phyloP scores from a whole-genome alignment of 148 eudicot genomes.

The Diospyros kaki region DNA sequence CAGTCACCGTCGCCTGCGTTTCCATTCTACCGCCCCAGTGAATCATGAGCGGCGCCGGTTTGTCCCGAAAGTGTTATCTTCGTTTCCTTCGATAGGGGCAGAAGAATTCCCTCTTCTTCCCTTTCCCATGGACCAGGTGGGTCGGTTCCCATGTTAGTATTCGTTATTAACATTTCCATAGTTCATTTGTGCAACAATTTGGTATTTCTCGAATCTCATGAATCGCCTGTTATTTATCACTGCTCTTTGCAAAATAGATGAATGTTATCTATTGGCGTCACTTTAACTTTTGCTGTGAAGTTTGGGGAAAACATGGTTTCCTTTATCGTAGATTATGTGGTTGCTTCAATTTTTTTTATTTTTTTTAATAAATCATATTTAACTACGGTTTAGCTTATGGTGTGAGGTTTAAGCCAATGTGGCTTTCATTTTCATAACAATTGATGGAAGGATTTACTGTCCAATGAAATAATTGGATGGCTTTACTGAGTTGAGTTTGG shows the following conservation, averaged over 20 bases:
- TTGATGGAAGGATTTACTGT: too few relatives aligned
- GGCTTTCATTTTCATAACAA: too few relatives aligned
- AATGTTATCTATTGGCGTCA: background rate
- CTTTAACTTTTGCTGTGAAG: too few relatives aligned
- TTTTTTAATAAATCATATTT: too few relatives aligned
- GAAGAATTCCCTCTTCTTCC: constrained; percentile 34
- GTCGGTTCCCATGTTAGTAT: background rate
- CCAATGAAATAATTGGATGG: too few relatives aligned
- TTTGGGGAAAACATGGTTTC: too few relatives aligned
- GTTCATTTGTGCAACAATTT: background rate
- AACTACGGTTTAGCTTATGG: too few relatives aligned
- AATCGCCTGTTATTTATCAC: background rate
- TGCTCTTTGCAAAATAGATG: background rate
- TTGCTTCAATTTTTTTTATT: too few relatives aligned
- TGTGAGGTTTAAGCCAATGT: too few relatives aligned
- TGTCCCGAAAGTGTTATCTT: constrained; percentile 5
- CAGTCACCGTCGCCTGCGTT: background rate
- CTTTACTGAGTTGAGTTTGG: too few relatives aligned
- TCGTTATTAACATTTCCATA: background rate
- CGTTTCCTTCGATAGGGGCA: background rate
- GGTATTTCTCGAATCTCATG: background rate
- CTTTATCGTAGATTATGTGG: background rate
- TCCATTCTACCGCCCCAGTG: background rate
- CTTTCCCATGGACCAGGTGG: constrained; percentile 18
- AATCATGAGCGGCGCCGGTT: constrained; percentile 1